These are phyloP conservation scores for Euphorbia schlechtendalii DNA, from an alignment of 441 rosid species.

Conservation along the genomic window DNA sequence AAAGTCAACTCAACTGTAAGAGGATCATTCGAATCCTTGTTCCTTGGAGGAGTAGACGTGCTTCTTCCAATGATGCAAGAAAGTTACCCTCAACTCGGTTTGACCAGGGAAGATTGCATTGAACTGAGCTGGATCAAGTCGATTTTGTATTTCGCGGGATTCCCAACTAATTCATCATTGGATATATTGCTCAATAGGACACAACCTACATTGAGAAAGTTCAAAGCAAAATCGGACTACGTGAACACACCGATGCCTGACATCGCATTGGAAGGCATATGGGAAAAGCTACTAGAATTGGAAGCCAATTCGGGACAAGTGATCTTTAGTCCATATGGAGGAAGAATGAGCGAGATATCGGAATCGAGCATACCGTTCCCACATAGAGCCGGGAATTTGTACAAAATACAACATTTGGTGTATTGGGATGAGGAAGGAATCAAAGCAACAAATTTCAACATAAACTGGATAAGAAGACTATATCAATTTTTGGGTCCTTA, in stretches of 20 bases:
- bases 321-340: not conserved
- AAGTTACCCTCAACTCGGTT: constrained; percentile 42
- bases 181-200: constrained; percentile 27
- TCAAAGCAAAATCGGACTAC: not conserved
- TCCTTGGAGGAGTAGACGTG: constrained; percentile 36
- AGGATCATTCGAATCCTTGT: constrained; percentile 31
- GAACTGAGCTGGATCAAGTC: constrained; percentile 49
- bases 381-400: not conserved
- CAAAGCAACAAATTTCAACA: not conserved
- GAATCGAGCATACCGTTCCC: not conserved
- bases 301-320: not conserved
- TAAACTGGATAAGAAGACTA: not conserved
- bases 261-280: not conserved
- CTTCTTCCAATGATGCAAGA: constrained; percentile 36
- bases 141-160: constrained; percentile 25
- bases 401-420: not conserved
- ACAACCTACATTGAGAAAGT: not conserved
- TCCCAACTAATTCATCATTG: constrained; percentile 19
- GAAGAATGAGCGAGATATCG: constrained; percentile 1
- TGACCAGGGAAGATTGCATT: constrained; percentile 31
- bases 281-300: not conserved
- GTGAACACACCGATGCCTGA: not conserved
- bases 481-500: not conserved
- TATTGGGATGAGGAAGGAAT: constrained; percentile 1
- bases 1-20: constrained; percentile 19